Base-by-base conservation (phyloP, 495 filamentous ascomycete species). In the Hypoxylon fragiforme region DNA sequence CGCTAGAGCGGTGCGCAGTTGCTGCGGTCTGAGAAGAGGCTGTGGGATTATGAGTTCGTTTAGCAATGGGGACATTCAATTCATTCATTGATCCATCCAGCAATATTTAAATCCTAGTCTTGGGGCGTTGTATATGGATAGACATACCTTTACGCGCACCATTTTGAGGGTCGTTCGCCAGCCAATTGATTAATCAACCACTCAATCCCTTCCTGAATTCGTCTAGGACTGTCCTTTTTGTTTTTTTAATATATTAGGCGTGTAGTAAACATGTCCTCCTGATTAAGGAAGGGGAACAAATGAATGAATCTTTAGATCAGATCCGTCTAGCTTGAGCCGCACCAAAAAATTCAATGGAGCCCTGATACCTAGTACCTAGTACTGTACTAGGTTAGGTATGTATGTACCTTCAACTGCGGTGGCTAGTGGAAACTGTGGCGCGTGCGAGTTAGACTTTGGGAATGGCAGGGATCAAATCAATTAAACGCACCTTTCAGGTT, bases 131-230 rank as follows among this genome's bases (percentile, higher is more conserved):
- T n/a, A n/a, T n/a, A n/a, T n/a, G n/a, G n/a, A n/a, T 46, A 19
- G 41, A 38, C 50, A 53, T 20, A 64, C 64, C 53, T 61, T 67
- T 50, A 67, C 32, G 51, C 57, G 62, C 49, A 60, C 57, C 64
- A 67, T 67, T 24, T 18, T 56, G 57, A 31, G 24, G 34, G 18
- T 48, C 22, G 40, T 28, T 34, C 53, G 35, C n/a, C n/a, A n/a
- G n/a, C n/a, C n/a, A n/a, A n/a, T n/a, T n/a, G n/a, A 28, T 28
- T 28, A 28, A 28, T 37, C 9, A 13, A 34, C 31, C n/a, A 24
- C 26, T 20, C 7, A 14, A 30, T 9, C 26, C 13, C 3, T 30
- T 28, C 24, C n/a, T 3, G 12, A 8, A 13, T 34, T 13, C 12
- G 12, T 34, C 31, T 13, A 34, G n/a, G 3, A 8, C n/a, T n/a